Base-by-base conservation (phyloP, 140 eudicot species). In the Erigeron philadelphicus region DNA sequence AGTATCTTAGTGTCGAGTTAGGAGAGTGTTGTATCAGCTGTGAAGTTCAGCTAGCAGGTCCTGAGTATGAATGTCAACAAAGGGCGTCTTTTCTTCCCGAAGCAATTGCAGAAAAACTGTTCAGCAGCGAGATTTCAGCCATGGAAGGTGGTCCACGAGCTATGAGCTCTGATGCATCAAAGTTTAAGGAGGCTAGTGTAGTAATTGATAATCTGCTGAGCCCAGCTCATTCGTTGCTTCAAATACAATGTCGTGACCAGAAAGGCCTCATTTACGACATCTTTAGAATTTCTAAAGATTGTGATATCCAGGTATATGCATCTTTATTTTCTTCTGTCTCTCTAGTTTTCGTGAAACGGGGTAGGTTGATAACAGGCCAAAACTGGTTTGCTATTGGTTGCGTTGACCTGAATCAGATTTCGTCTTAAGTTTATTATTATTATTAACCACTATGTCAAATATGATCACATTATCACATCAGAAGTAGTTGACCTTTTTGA, bases 181-280 rank as follows among this genome's bases (percentile, higher is more conserved):
- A 78, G 64, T 67, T 66, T 61, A 83, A 76, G 70, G 86, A 82
- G 66, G 85, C 95, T 60, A 77, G 76, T 48, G 72, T 89, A 60
- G 76, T 82, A 18, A 76, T 89, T n/a, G 96, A 89, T 81, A 89
- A 89, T 70, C 10, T 57, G 61, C 47, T 89, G 69, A 89, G 96
- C 77, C 91, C 96, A 3, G 84, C 78, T 23, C 96, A 89, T 78
- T 86, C 96, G 13, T 78, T 89, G 84, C 90, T 89, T 75, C 96
- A 89, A 75, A 86, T 89, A 48, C 85, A 81, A 63, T 89, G 96
- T 48, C 74, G 72, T 46, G 96, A 89, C 68, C 96, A 89, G 66
- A 89, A 86, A 70, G 90, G 95, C 18, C 95, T 89, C 72, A 77
- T 89, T 57, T 89, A 89, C 68, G 96, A 89, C 78, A 79, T 89